Percentiles rank a stretch among this genome's conserved stretches.
Conservation (phyloP, 768 basidiomycete genomes). For the Termitomyces sp. region DNA sequence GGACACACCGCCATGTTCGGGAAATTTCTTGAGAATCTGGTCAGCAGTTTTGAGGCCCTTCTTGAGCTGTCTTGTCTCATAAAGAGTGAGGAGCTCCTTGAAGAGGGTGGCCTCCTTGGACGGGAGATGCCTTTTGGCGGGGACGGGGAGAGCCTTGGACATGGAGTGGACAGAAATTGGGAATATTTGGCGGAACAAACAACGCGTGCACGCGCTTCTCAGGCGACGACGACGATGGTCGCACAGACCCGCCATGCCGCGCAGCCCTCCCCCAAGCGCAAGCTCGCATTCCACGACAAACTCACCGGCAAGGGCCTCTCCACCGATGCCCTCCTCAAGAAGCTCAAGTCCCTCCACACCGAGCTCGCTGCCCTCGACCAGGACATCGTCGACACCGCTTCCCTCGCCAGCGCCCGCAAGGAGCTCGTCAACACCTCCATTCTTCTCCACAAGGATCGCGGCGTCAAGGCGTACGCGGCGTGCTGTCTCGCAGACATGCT, state of each 20-base stretch:
- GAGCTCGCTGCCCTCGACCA: conserved; percentile 86
- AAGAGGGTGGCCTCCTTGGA: conserved; percentile 84
- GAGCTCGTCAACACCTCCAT: conserved; percentile 80
- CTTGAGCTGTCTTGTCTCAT: conserved; percentile 87
- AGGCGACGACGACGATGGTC: conserved; percentile 48
- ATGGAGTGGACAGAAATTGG: conserved; percentile 21
- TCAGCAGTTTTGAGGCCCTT: conserved; percentile 90
- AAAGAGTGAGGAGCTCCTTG: conserved; percentile 80
- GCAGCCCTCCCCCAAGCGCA: conserved; percentile 50
- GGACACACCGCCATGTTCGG: conserved; percentile 87
- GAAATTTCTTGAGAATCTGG: conserved; percentile 91
- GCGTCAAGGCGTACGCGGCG: conserved; percentile 92
- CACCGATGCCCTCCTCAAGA: conserved; percentile 83
- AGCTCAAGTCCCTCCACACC: conserved; percentile 73
- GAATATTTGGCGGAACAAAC: conserved; percentile 29
- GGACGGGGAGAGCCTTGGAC: conserved; percentile 33
- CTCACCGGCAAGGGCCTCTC: conserved; percentile 72
- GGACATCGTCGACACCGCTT: conserved; percentile 73
- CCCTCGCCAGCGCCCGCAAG: conserved; percentile 65
- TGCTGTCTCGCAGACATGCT: conserved; percentile 95
- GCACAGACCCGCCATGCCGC: conserved; percentile 67
- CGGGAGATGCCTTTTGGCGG: conserved; percentile 59
- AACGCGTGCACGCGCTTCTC: conserved; percentile 35
- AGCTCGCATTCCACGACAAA: conserved; percentile 79
- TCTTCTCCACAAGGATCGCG: conserved; percentile 91